Evolutionary conservation across 1,284 basidiomycete species (phyloP).

Genomic region (Rhodotorula sp.): DNA sequence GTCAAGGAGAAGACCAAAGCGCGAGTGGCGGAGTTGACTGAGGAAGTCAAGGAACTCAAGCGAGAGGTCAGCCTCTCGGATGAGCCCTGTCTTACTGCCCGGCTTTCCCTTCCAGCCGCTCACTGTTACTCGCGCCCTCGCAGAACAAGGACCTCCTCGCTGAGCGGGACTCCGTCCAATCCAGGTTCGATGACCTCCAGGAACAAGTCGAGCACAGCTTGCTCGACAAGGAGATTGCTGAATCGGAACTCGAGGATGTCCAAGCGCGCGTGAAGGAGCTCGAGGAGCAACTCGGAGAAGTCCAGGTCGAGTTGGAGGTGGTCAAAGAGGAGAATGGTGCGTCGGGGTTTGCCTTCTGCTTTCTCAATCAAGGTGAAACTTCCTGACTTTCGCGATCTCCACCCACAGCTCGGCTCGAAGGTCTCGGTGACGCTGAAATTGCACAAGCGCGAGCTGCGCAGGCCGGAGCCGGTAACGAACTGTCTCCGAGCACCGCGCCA

Average conservation of each 20-base stretch:
- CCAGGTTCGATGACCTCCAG: constrained; percentile 26
- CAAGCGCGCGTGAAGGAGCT: constrained; percentile 75
- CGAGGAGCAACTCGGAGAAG: constrained; percentile 68
- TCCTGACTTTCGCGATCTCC: constrained; percentile 44
- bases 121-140: not conserved
- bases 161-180: constrained; percentile 3
- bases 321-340: constrained; percentile 10
- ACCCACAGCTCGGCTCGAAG: constrained; percentile 36
- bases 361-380: constrained; percentile 43
- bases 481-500: constrained; percentile 51
- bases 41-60: constrained; percentile 75
- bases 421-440: constrained; percentile 50
- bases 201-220: constrained; percentile 77
- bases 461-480: constrained; percentile 48
- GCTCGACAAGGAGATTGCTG: constrained; percentile 92
- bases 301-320: constrained; percentile 4
- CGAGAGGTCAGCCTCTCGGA: constrained; percentile 25
- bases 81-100: not conserved
- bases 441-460: constrained; percentile 53
- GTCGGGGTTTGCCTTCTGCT: not conserved
- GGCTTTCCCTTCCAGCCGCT: not conserved
- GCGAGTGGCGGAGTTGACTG: constrained; percentile 48
- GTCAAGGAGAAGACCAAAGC: constrained; percentile 78
- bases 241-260: constrained; percentile 70
- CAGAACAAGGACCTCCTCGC: constrained; percentile 21